Base-by-base conservation (phyloP, 768 basidiomycete species). In the Porphyrellus cyaneotinctus region DNA sequence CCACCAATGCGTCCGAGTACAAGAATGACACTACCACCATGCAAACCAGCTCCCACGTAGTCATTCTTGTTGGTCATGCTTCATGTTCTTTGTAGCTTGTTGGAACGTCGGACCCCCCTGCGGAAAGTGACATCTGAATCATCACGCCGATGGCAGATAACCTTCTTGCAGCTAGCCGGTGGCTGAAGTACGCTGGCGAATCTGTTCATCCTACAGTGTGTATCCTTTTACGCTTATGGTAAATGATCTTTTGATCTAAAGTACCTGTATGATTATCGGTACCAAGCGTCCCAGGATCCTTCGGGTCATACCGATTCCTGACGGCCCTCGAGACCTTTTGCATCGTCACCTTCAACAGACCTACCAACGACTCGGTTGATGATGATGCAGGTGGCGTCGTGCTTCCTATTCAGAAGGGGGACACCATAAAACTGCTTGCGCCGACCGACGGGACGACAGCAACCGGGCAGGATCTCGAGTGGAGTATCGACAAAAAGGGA, bases 61-160 rank as follows among this genome's bases (percentile, higher is more conserved):
- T 3, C 11, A 46, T 42, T 17, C 23, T 13, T 13, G 13, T 24
- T 26, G 11, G 17, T 28, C 10, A 2, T 43, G 11, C 35, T 47
- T 46, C 22, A 62, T 23, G 8, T 13, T 7, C 8, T 26, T 5
- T 22, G 12, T 45, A 80, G 79, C 55, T 67, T 82, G 23, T 60
- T 82, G 4, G 77, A n/a, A 83, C 35, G 59, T 83, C n/a, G 80
- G 82, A 0, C 82, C 82, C 0, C 79, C 72, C 2, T n/a, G 79
- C 78, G 1, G 79, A 81, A 46, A 82, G 82, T 0, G 72, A 74
- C 32, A n/a, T n/a, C n/a, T n/a, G n/a, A n/a, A 79, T 82, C 32
- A 75, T 81, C 37, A 65, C 65, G 6, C 74, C 78, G 0, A 78
- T 80, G 74, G 66, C 63, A 38, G 58, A 78, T 2, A 74, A 75